Evolutionary conservation across 2,329 filamentous ascomycete genomes (phyloP), one percentile per base, ranked within the genome.

Genomic region (Diplocarpon rosae): DNA sequence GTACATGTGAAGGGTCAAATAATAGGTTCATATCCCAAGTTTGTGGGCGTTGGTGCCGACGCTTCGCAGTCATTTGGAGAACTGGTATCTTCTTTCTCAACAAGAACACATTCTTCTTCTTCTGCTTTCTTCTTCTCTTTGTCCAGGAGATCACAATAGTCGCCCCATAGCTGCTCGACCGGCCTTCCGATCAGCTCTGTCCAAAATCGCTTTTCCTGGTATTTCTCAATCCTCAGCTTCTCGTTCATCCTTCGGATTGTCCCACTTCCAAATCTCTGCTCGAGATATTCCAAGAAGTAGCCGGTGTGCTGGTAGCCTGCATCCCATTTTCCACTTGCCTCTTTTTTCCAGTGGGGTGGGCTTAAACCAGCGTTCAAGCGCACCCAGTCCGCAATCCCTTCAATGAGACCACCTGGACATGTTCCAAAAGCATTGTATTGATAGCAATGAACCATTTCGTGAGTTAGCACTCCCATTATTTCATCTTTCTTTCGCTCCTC

Each of bases 371-470:
- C 80, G 52, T 77, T 78, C 49, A 96, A 66, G 2, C 90, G 75
- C 17, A 96, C 89, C 76, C 86, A 96, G 65, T 96, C 92, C 15
- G 90, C 90, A 42, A 96, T 78, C 0, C 90, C 90, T 64, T 96
- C 90, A 45, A 94, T 81, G 37, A 96, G 65, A 0, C 92, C 92
- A 0, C 81, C 81, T 0, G 83, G 83, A 35, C 78, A 76, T 4
- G 67, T 67, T 1, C 70, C 71, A 15, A 56, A 67, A 1, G 71
- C 83, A 55, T 86, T 81, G 65, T 85, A 83, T 64, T 96, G 90
- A 66, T 84, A 93, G 66, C 88, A 95, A 67, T 96, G 92, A 12
- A 96, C 90, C 50, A 95, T 80, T 65, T 96, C 90, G 62, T 96
- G 90, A 1, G 84, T 83, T 15, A 96, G 64, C 0, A 96, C 88